Evolutionary conservation across 1,284 basidiomycete species (phyloP), one percentile per base, ranked within the genome.

Genomic region (Ceratobasidium sp.): DNA sequence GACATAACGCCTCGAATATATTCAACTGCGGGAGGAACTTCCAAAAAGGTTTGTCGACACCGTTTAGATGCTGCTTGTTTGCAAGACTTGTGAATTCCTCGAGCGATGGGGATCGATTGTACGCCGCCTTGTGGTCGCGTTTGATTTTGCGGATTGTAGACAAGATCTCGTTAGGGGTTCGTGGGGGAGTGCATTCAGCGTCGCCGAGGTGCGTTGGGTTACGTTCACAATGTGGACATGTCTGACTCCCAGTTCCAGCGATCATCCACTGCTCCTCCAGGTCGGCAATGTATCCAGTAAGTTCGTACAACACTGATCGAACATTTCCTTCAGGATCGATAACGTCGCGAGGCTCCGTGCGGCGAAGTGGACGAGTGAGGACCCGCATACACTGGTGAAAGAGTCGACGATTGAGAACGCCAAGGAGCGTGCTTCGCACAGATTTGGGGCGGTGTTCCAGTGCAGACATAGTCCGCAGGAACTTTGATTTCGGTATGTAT

Each of bases 1-100:
- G 63, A 19, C 44, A 59, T 8, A 67, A 11, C 6, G 54, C 73
- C 1, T 50, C 19, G 53, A 54, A 65, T 5, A 74, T 63, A 33
- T 74, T 36, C 22, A 74, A 45, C 7, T 47, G 6, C 3, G 73
- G 62, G 14, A 74, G n/a, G 15, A 24, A 17, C 19, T 24, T 47
- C 62, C 73, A 74, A n/a, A 74, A 74, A 6, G 73, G 73, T 50
- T 62, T 74, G 27, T 74, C 41, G 19, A 74, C 73, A 9, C 73
- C 73, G 36, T 74, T 74, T 9, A 74, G 51, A 15, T 59, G 51
- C 0, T 51, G 1, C 24, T 66, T 19, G n/a, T 14, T 8, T 19
- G 41, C 53, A 1, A 31, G 56, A 8, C 48, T 33, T 5, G 29
- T 0, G 24, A 31, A 69, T 8, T 57, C 53, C n/a, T 56, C 51